phyloP scores from a whole-genome alignment of 495 filamentous ascomycete species.

The Hypoxylon trugodes region DNA sequence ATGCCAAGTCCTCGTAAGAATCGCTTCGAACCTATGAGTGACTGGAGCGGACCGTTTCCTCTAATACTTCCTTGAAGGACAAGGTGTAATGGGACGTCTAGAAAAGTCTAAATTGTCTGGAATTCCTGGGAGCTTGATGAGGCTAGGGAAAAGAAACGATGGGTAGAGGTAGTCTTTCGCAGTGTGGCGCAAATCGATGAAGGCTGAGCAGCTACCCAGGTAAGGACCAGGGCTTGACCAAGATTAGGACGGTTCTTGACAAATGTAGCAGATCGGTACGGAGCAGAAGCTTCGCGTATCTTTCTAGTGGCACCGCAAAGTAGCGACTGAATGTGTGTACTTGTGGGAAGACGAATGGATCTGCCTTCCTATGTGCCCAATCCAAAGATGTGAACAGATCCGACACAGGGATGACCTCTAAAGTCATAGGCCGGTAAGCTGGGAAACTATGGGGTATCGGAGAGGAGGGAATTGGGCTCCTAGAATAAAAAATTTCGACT shows the following conservation, averaged over 20 bases:
- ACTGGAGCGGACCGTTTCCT: slow-evolving; percentile 28
- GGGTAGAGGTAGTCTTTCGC: slow-evolving; percentile 34
- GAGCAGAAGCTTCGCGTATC: slow-evolving; percentile 35
- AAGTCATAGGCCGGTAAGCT: slow-evolving; percentile 29
- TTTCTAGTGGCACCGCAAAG: slow-evolving; percentile 34
- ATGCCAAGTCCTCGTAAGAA: slow-evolving; percentile 18
- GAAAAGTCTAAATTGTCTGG: slow-evolving; percentile 36
- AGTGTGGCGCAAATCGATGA: slow-evolving; percentile 40
- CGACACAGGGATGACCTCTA: slow-evolving; percentile 25
- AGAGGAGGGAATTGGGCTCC: slow-evolving; percentile 26
- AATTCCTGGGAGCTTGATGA: slow-evolving; percentile 21
- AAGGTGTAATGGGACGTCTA: slow-evolving; percentile 35
- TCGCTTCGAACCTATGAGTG: slow-evolving; percentile 22
- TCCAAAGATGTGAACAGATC: slow-evolving; percentile 33
- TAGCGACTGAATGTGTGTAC: slow-evolving; percentile 26
- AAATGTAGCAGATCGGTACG: slow-evolving; percentile 35
- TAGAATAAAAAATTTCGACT: slow-evolving; percentile 28
- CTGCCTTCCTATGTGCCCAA: slow-evolving; percentile 28
- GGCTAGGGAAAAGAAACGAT: slow-evolving; percentile 30
- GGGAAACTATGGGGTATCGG: slow-evolving; percentile 33
- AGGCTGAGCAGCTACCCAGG: slow-evolving; percentile 30
- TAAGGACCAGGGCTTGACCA: slow-evolving; percentile 34
- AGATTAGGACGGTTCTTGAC: slow-evolving; percentile 29
- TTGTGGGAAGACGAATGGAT: slow-evolving; percentile 29
- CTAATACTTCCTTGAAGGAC: slow-evolving; percentile 34